Evolutionary conservation across 2,329 filamentous ascomycete species (phyloP).

Genomic region (Graphilbum fragrans): DNA sequence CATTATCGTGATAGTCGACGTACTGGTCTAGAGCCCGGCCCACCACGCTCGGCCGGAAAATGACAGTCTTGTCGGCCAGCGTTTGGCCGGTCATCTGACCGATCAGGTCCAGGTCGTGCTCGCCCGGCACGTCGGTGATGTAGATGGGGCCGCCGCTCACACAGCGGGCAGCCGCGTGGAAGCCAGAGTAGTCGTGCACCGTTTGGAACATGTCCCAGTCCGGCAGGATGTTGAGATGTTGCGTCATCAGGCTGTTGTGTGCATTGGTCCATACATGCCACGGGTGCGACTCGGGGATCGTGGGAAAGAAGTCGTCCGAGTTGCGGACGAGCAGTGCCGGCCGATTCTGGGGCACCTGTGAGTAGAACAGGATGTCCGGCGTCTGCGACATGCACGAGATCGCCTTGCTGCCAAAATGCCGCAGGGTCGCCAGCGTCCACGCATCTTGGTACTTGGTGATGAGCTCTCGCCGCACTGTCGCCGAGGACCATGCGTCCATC

Average conservation of each 20-base stretch:
- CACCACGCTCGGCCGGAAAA: slow-evolving; percentile 64
- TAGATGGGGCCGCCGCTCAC: slow-evolving; percentile 87
- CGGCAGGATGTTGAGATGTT: slow-evolving; percentile 75
- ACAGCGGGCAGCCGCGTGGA: slow-evolving; percentile 83
- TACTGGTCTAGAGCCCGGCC: slow-evolving; percentile 67
- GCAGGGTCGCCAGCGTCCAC: slow-evolving; percentile 68
- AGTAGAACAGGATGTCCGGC: slow-evolving; percentile 76
- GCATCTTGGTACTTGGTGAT: slow-evolving; percentile 71
- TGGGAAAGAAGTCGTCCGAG: slow-evolving; percentile 85
- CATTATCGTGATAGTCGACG: slow-evolving; percentile 59
- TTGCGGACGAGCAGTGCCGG: slow-evolving; percentile 69
- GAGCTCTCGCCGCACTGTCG: slow-evolving; percentile 58
- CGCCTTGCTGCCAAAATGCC: slow-evolving; percentile 63
- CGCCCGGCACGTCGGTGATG: slow-evolving; percentile 79
- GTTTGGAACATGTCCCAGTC: slow-evolving; percentile 70
- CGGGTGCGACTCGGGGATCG: slow-evolving; percentile 66
- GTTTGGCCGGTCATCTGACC: slow-evolving; percentile 70
- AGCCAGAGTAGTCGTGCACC: slow-evolving; percentile 55
- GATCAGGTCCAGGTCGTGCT: slow-evolving; percentile 67
- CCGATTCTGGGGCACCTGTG: slow-evolving; percentile 64
- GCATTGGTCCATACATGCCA: slow-evolving; percentile 97
- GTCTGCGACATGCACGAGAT: slow-evolving; percentile 94
- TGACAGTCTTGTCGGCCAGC: slow-evolving; percentile 59
- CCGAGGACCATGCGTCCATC: slow-evolving; percentile 60
- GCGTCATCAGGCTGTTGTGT: slow-evolving; percentile 72